Conservation (phyloP, 2,329 filamentous ascomycete genomes). For the Fusarium metavorans region DNA sequence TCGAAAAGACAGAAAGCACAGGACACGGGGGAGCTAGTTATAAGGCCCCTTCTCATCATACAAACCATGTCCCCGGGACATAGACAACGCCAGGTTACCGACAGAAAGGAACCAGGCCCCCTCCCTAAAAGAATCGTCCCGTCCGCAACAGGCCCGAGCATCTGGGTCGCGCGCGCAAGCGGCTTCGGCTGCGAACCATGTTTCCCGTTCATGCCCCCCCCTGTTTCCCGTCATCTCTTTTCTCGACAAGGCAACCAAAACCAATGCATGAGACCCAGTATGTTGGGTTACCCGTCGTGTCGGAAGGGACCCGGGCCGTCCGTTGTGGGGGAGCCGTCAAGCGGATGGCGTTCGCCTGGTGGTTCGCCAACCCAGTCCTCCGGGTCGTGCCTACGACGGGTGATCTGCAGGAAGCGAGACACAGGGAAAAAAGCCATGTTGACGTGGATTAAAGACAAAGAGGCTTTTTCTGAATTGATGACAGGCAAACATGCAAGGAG, state of each 20-base stretch:
- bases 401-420: slow-evolving; percentile 4
- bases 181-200: not conserved
- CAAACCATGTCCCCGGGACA: slow-evolving; percentile 3
- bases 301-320: not conserved
- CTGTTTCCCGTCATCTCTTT: not conserved
- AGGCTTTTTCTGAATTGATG: not conserved
- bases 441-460: not conserved
- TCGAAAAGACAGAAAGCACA: not conserved
- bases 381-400: not conserved
- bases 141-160: slow-evolving; percentile 12
- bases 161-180: slow-evolving; percentile 6
- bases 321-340: not conserved
- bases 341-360: not conserved
- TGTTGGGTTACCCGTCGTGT: not conserved
- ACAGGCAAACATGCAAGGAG: not conserved
- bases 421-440: not conserved
- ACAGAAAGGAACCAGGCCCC: slow-evolving; percentile 20
- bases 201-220: not conserved
- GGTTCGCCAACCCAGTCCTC: slow-evolving; percentile 8
- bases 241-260: slow-evolving; percentile 9
- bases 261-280: not conserved
- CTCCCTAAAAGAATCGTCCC: not conserved
- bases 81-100: slow-evolving; percentile 24
- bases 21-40: not conserved
- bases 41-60: slow-evolving; percentile 15